These are phyloP conservation scores for Talaromyces trachyspermus DNA, from an alignment of 495 filamentous ascomycete genomes.

Conservation along the genomic window DNA sequence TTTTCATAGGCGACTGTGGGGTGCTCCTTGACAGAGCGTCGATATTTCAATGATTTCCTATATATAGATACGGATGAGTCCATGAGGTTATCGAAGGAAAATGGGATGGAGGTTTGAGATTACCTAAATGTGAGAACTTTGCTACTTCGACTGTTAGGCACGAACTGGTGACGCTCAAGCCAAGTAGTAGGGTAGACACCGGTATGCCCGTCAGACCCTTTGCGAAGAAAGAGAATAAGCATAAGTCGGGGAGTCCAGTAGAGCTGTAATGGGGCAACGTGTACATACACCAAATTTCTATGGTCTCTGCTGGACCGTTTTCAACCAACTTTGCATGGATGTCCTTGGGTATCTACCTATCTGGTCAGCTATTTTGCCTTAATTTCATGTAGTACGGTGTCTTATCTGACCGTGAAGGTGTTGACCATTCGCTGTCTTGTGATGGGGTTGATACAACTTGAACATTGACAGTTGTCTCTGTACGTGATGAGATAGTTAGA, in stretches of 20 bases:
- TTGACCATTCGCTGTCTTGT: conserved; percentile 69
- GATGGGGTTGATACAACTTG: conserved; percentile 62
- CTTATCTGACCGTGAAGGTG: conserved; percentile 54
- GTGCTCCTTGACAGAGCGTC: conserved; percentile 19
- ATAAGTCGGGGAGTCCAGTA: background rate
- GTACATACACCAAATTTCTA: conserved; percentile 21
- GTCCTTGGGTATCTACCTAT: conserved; percentile 42
- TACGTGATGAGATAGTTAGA: background rate
- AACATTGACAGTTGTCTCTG: conserved; percentile 80
- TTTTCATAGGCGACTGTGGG: conserved; percentile 51
- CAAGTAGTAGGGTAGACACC: conserved; percentile 51
- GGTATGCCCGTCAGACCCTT: conserved; percentile 44
- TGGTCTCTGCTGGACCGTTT: conserved; percentile 18
- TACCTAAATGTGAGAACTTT: conserved; percentile 14
- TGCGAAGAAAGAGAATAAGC: background rate
- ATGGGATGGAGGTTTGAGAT: conserved; percentile 3
- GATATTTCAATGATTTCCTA: conserved; percentile 24
- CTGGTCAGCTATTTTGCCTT: conserved; percentile 8
- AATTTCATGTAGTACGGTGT: conserved; percentile 12
- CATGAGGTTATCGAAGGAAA: background rate
- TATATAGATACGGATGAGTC: conserved; percentile 10
- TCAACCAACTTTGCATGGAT: conserved; percentile 29
- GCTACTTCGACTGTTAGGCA: conserved; percentile 22
- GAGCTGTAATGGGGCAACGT: background rate
- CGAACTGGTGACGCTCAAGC: conserved; percentile 23